phyloP scores from a whole-genome alignment of 495 filamentous ascomycete genomes.

The Cenococcum geophilum region DNA sequence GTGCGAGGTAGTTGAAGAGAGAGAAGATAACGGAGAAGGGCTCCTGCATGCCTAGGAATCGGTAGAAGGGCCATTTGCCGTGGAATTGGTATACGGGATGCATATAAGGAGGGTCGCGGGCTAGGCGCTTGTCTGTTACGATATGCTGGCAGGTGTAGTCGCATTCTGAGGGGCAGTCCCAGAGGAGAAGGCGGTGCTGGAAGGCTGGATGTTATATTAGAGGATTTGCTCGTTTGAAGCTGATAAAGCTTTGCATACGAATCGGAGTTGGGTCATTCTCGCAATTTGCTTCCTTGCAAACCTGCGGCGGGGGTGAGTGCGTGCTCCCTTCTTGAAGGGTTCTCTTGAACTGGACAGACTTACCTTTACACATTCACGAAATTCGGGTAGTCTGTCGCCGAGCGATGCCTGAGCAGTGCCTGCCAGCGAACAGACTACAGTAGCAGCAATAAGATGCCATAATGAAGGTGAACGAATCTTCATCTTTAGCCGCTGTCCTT shows the following conservation, averaged over 20 bases:
- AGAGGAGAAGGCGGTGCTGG: conserved; percentile 64
- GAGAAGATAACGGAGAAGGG: conserved; percentile 91
- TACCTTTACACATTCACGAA: conserved; percentile 83
- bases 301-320: conserved; percentile 44
- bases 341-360: conserved; percentile 2
- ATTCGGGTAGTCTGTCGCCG: conserved; percentile 85
- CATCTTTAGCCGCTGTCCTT: conserved; percentile 11
- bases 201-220: conserved; percentile 44
- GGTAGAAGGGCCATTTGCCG: conserved; percentile 98
- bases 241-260: conserved; percentile 42
- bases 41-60: conserved; percentile 89
- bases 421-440: conserved; percentile 36
- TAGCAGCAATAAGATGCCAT: conserved; percentile 23
- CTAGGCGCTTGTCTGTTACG: conserved; percentile 66
- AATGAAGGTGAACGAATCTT: conserved; percentile 24
- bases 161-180: conserved; percentile 85
- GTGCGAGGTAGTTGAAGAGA: conserved; percentile 80
- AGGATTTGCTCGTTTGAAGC: conserved; percentile 1
- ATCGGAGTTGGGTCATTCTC: conserved; percentile 44
- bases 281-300: conserved; percentile 80
- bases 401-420: conserved; percentile 58
- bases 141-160: conserved; percentile 98
- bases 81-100: conserved; percentile 83
- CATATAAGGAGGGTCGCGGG: conserved; percentile 55
- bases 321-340: conserved; percentile 20